These are phyloP conservation scores for Somion occarium DNA, from an alignment of 1,284 basidiomycete genomes.

Conservation along the genomic window DNA sequence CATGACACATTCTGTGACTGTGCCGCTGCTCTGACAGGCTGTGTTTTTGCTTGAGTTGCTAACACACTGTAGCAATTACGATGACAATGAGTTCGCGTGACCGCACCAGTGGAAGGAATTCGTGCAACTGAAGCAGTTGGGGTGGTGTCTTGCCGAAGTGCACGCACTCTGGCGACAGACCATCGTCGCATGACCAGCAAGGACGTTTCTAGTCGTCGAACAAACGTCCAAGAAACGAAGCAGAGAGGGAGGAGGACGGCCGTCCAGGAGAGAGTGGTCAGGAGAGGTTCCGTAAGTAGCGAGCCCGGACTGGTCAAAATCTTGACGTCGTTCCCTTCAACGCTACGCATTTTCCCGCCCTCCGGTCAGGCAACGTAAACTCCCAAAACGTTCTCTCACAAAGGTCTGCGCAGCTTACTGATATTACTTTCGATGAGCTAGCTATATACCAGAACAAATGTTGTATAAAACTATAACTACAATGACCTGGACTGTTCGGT, in stretches of 20 bases:
- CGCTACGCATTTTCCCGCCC: constrained; percentile 4
- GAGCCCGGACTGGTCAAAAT: constrained; percentile 9
- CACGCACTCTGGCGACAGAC: constrained; percentile 23
- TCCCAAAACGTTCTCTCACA: no score
- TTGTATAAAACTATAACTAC: no score
- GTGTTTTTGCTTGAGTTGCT: constrained; percentile 22
- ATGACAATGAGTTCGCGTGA: constrained; percentile 17
- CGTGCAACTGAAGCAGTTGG: constrained; percentile 11
- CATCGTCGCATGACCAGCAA: constrained; percentile 34
- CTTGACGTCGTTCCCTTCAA: no score
- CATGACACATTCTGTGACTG: neutral
- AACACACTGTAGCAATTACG: constrained; percentile 27
- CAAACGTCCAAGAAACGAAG: constrained; percentile 1
- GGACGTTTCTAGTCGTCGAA: constrained; percentile 17
- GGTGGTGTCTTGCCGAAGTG: constrained; percentile 13
- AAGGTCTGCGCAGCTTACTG: no score
- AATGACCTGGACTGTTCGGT: no score
- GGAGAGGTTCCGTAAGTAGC: constrained; percentile 4
- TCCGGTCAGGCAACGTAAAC: constrained; percentile 1
- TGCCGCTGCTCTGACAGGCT: constrained; percentile 13
- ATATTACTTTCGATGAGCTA: no score
- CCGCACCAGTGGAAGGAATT: neutral
- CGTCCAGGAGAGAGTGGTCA: no score
- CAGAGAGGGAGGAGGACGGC: constrained; percentile 11
- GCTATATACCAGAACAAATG: no score